These are phyloP conservation scores for Botryobasidium botryosum DNA, from an alignment of 768 basidiomycete species.

Conservation along the genomic window DNA sequence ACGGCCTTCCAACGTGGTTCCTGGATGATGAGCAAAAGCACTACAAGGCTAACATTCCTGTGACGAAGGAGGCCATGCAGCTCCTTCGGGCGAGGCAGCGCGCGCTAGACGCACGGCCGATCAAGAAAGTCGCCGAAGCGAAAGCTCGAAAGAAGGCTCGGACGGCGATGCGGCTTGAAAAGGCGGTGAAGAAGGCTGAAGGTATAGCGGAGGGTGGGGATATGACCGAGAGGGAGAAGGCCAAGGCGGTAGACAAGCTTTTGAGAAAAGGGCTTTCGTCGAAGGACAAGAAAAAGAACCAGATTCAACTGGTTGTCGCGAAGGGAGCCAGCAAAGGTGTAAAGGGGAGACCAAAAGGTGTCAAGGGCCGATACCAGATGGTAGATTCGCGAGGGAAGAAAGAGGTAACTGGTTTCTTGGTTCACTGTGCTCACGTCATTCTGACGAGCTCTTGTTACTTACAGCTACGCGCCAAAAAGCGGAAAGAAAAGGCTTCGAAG, in stretches of 20 bases:
- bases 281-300: constrained; percentile 46
- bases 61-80: constrained; percentile 87
- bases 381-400: constrained; percentile 89
- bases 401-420: constrained; percentile 34
- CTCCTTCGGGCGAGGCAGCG: constrained; percentile 79
- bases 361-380: constrained; percentile 91
- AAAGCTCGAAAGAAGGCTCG: constrained; percentile 93
- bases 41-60: constrained; percentile 89
- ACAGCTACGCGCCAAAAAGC: constrained; percentile 70
- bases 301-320: constrained; percentile 76
- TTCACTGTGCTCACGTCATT: constrained; percentile 4
- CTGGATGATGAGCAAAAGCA: constrained; percentile 87
- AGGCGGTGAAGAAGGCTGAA: constrained; percentile 91
- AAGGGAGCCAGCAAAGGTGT: constrained; percentile 78
- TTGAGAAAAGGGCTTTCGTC: constrained; percentile 66
- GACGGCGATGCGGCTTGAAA: constrained; percentile 69
- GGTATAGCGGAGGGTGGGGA: constrained; percentile 77
- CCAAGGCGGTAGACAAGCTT: constrained; percentile 79
- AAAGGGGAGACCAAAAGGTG: constrained; percentile 86
- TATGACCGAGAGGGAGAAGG: constrained; percentile 90
- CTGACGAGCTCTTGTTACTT: constrained; percentile 4
- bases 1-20: constrained; percentile 90
- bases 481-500: constrained; percentile 56
- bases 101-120: constrained; percentile 87
- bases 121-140: constrained; percentile 97